phyloP scores from a whole-genome alignment of 2,329 filamentous ascomycete genomes.

The Parafenestella ontariensis region DNA sequence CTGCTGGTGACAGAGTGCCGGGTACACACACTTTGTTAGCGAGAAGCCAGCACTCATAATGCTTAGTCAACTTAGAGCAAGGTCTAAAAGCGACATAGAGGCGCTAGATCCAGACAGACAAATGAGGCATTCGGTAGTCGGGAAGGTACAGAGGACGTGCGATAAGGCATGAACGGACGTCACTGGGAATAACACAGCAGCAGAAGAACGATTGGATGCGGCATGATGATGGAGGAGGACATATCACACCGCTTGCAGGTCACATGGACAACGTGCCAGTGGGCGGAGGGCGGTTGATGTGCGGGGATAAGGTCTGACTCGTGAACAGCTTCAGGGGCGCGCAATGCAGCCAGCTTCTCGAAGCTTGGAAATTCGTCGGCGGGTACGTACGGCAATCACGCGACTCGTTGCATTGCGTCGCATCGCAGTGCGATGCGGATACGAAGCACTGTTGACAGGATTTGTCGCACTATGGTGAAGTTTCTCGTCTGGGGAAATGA shows the following conservation, averaged over 20 bases:
- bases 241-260: slow-evolving; percentile 45
- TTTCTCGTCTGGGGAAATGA: background rate
- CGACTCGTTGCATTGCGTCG: slow-evolving; percentile 32
- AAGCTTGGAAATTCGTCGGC: slow-evolving; percentile 24
- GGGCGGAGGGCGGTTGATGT: slow-evolving; percentile 20
- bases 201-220: slow-evolving; percentile 25
- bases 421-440: slow-evolving; percentile 12
- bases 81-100: slow-evolving; percentile 2
- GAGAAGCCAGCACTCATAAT: background rate
- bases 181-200: slow-evolving; percentile 2
- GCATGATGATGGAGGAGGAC: slow-evolving; percentile 8
- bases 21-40: background rate
- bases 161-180: slow-evolving; percentile 8
- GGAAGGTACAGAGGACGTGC: background rate
- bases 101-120: background rate
- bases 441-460: slow-evolving; percentile 3
- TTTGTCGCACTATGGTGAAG: slow-evolving; percentile 1
- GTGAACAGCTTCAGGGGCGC: slow-evolving; percentile 34
- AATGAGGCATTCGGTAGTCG: background rate
- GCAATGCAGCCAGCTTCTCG: slow-evolving; percentile 35
- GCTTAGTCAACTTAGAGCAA: slow-evolving; percentile 3
- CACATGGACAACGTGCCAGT: slow-evolving; percentile 34
- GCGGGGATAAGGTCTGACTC: slow-evolving; percentile 35
- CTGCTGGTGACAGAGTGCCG: slow-evolving; percentile 3
- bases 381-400: slow-evolving; percentile 31